Base-by-base conservation (phyloP, 352 stramenopile genomes). In the Discostella stelligera region DNA sequence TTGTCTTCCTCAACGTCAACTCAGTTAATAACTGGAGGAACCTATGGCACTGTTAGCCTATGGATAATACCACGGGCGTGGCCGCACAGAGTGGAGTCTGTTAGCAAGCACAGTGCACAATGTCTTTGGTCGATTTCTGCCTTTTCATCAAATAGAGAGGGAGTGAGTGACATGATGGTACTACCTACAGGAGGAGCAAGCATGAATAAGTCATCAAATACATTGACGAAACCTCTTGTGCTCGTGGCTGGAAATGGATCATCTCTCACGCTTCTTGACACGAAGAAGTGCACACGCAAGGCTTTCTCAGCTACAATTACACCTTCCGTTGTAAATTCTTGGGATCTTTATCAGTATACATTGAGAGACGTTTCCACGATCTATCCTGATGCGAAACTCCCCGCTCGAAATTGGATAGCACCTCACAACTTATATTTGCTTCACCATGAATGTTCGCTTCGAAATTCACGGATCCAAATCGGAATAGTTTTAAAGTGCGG, bases 261-360 rank as follows among this genome's bases (percentile, higher is more conserved):
- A 9, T 71, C 72, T 25, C 65, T 80, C 7, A 50, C 66, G 30
- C 58, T 80, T 18, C 56, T 80, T 16, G 65, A 80, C 50, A 69
- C 72, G 11, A 46, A 62, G 18, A 70, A 66, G 63, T 80, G 64
- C 37, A 75, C 72, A 32, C 52, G 72, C 25, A 80, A 80, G 61
- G 66, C 72, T 14, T 80, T 80, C 59, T 80, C 72, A 13, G 70
- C 64, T 4, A 71, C 58, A 18, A 30, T 63, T 53, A 80, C 72
- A 25, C 72, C 72, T 0, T 74, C 64, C 11, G 32, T 80, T 39
- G 16, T 60, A 16, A 46, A 56, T 23, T 71, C 56, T 6, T 80
- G 65, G 64, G 66, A 80, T 63, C 30, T 80, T 32, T 63, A 71
- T 39, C 44, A 44, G 21, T n/a, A 70, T n/a, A 66, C 53, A 32